phyloP scores from a whole-genome alignment of 345 rosid genomes.

The Syzygium oleosum region DNA sequence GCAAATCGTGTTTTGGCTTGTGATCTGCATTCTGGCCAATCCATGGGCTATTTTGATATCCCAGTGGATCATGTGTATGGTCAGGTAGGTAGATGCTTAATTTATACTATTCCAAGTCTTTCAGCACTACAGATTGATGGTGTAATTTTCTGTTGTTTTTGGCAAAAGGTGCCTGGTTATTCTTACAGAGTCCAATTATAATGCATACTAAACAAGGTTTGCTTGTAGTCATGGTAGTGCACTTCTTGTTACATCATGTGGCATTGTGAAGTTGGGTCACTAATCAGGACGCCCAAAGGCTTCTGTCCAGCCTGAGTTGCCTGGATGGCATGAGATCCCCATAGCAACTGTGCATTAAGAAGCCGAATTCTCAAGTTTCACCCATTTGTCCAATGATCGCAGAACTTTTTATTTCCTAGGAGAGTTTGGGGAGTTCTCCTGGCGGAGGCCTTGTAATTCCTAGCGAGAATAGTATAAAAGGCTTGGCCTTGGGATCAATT shows the following conservation, averaged over 20 bases:
- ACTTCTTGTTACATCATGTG: background rate
- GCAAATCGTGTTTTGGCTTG: conserved; percentile 97
- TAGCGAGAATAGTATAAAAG: background rate
- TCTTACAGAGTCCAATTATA: background rate
- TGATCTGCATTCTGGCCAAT: conserved; percentile 99
- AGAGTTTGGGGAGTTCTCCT: background rate
- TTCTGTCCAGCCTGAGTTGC: background rate
- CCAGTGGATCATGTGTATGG: conserved; percentile 97
- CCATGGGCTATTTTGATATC: conserved; percentile 98
- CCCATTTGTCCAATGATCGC: background rate
- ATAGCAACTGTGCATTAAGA: background rate
- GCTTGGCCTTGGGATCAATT: background rate
- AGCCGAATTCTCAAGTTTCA: background rate
- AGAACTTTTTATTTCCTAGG: background rate
- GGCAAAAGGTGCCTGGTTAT: background rate
- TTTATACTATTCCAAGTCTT: background rate
- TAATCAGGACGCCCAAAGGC: background rate
- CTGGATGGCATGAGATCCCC: background rate
- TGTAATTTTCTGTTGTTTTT: background rate
- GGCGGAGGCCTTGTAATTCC: background rate
- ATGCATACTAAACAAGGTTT: background rate
- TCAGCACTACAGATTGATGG: background rate
- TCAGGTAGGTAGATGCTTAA: conserved; percentile 39
- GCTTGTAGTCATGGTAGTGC: background rate
- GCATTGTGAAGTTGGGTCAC: background rate